phyloP scores from a whole-genome alignment of 257 asterid genomes.

The Solanum peruvianum region DNA sequence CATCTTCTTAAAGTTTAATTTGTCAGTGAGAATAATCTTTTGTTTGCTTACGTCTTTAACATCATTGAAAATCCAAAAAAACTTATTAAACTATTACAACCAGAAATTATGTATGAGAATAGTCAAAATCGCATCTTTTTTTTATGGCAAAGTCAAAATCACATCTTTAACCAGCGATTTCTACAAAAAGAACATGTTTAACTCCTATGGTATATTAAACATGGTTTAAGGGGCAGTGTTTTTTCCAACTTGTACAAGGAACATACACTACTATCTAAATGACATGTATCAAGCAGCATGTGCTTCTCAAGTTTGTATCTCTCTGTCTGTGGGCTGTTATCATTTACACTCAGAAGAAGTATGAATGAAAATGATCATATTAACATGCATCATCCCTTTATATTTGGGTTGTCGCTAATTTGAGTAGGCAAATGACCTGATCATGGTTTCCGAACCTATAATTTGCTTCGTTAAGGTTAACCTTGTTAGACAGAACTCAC shows the following conservation, averaged over 20 bases:
- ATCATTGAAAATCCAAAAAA: background rate
- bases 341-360: background rate
- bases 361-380: background rate
- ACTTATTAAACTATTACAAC: background rate
- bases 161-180: background rate
- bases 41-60: background rate
- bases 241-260: background rate
- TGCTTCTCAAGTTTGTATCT: background rate
- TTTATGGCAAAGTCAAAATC: background rate
- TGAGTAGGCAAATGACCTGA: background rate
- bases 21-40: background rate
- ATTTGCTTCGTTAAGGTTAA: background rate
- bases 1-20: background rate
- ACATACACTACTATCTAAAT: background rate
- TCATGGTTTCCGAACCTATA: background rate
- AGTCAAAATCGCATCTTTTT: background rate
- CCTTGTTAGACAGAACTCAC: background rate
- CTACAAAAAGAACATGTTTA: background rate
- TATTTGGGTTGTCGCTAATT: background rate
- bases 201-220: background rate
- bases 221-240: background rate
- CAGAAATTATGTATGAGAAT: background rate
- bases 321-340: background rate
- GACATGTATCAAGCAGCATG: background rate
- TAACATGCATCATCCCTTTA: background rate